Conservation (phyloP, 2,329 filamentous ascomycete genomes). For the Epicoccum sorghinum region DNA sequence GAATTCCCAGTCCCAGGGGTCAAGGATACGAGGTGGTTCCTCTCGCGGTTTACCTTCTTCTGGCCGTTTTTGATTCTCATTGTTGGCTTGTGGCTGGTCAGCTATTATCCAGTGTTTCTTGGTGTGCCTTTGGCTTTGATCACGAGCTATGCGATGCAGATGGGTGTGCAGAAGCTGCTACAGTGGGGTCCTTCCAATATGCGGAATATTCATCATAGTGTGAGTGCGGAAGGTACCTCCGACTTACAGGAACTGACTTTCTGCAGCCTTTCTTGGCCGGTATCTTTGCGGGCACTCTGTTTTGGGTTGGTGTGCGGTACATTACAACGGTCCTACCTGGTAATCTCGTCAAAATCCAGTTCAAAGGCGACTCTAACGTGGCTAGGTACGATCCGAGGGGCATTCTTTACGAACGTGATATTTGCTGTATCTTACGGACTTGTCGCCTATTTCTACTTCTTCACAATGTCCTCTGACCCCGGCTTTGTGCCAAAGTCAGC, state of each 20-base stretch:
- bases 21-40: constrained; percentile 77
- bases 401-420: constrained; percentile 77
- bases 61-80: constrained; percentile 83
- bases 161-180: constrained; percentile 76
- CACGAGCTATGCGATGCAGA: constrained; percentile 74
- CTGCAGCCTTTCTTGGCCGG: constrained; percentile 85
- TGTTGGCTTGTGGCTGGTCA: constrained; percentile 72
- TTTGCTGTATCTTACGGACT: constrained; percentile 70
- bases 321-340: constrained; percentile 74
- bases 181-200: constrained; percentile 86
- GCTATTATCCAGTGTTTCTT: constrained; percentile 74
- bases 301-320: constrained; percentile 80
- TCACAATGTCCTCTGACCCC: constrained; percentile 86
- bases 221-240: constrained; percentile 50
- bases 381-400: constrained; percentile 66
- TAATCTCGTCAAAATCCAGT: constrained; percentile 48
- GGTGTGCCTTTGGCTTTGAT: constrained; percentile 74
- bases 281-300: constrained; percentile 87
- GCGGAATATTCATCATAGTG: constrained; percentile 87
- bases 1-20: constrained; percentile 77
- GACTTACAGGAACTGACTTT: constrained; percentile 14
- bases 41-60: constrained; percentile 86
- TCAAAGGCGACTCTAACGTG: constrained; percentile 37
- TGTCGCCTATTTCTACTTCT: constrained; percentile 84
- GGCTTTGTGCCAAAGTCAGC: constrained; percentile 91